These are phyloP conservation scores for Lachnellula cervina DNA, from an alignment of 2,329 filamentous ascomycete genomes.

Conservation along the genomic window DNA sequence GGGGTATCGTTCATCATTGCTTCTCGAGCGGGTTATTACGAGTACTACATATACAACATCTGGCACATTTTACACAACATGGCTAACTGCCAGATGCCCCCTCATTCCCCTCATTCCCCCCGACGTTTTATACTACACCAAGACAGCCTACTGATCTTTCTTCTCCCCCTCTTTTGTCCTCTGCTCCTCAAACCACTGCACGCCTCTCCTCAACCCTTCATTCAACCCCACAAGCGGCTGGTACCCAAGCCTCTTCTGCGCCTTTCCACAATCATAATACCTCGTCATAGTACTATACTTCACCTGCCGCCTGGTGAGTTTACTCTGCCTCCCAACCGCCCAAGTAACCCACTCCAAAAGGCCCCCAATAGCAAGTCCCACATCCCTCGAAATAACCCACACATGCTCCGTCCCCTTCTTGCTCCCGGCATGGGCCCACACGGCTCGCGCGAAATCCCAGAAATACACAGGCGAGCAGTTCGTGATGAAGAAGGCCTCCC, in stretches of 20 bases:
- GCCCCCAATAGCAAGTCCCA: slow-evolving; percentile 49
- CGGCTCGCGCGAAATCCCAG: slow-evolving; percentile 77
- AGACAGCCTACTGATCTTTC: slow-evolving; percentile 23
- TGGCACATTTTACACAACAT: too few relatives aligned
- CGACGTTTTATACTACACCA: too few relatives aligned
- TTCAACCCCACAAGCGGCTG: slow-evolving; percentile 60
- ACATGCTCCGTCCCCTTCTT: slow-evolving; percentile 48
- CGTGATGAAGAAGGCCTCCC: slow-evolving; percentile 84
- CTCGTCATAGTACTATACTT: slow-evolving; percentile 68
- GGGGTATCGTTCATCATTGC: not conserved
- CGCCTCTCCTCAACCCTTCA: slow-evolving; percentile 48
- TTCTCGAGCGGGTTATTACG: not conserved
- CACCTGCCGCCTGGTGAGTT: slow-evolving; percentile 42
- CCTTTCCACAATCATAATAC: slow-evolving; percentile 75
- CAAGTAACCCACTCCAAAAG: slow-evolving; percentile 48
- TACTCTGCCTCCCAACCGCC: slow-evolving; percentile 48
- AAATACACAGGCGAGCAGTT: slow-evolving; percentile 88
- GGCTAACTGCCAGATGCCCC: too few relatives aligned
- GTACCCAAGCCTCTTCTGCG: slow-evolving; percentile 66
- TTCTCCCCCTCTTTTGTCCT: slow-evolving; percentile 22
- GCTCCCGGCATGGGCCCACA: slow-evolving; percentile 64
- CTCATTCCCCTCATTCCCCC: too few relatives aligned
- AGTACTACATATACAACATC: not conserved
- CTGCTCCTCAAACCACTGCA: slow-evolving; percentile 25
- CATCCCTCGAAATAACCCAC: slow-evolving; percentile 48